Evolutionary conservation across 352 stramenopile genomes (phyloP).

Genomic region (Phytophthora foliorum): DNA sequence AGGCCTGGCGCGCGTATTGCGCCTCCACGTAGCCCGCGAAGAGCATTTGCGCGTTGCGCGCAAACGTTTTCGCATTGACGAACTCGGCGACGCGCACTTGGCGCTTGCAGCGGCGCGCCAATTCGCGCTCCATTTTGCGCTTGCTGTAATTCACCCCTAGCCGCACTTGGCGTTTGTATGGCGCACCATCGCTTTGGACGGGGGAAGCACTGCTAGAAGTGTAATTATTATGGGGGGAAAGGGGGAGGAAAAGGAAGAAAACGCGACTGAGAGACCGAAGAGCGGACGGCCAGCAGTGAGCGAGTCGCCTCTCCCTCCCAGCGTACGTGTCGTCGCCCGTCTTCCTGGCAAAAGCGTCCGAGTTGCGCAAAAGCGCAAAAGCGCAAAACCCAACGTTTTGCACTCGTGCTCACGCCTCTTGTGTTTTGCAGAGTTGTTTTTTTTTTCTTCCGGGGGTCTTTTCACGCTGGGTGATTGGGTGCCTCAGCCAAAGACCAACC

Average conservation of each 20-base stretch:
- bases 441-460: too few species aligned
- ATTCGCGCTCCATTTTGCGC: slow-evolving; percentile 29
- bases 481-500: too few species aligned
- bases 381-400: too few species aligned
- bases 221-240: slow-evolving; percentile 33
- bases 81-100: slow-evolving; percentile 39
- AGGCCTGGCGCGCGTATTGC: slow-evolving; percentile 35
- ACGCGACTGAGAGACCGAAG: slow-evolving; percentile 40
- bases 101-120: slow-evolving; percentile 25
- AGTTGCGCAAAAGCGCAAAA: too few species aligned
- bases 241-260: slow-evolving; percentile 42
- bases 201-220: slow-evolving; percentile 17
- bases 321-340: slow-evolving; percentile 21
- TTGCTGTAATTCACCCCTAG: slow-evolving; percentile 16
- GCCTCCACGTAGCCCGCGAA: slow-evolving; percentile 45
- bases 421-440: too few species aligned
- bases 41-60: slow-evolving; percentile 10
- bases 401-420: too few species aligned
- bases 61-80: too few species aligned
- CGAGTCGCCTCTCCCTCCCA: slow-evolving; percentile 19
- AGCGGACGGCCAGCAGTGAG: slow-evolving; percentile 35
- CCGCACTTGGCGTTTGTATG: slow-evolving; percentile 19
- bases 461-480: slow-evolving; percentile 30
- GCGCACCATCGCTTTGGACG: slow-evolving; percentile 11
- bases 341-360: background rate